These are phyloP conservation scores for Coccomyxa sp. DNA, from an alignment of 139 green algal genomes.

Conservation along the genomic window DNA sequence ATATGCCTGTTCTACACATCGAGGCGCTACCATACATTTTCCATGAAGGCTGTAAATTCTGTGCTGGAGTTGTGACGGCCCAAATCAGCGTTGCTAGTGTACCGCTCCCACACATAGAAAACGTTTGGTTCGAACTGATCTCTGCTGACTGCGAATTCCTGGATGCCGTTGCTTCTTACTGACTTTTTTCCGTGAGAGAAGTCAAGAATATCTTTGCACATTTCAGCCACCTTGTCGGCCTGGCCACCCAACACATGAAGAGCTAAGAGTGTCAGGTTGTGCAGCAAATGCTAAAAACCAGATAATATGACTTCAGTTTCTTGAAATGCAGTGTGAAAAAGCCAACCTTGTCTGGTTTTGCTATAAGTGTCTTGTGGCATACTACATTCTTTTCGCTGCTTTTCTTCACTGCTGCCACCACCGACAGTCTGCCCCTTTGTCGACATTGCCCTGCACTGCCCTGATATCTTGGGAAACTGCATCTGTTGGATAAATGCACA, in stretches of 20 bases:
- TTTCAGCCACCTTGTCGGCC: conserved; percentile 31
- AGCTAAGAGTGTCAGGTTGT: too few relatives aligned
- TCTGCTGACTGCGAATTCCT: conserved; percentile 31
- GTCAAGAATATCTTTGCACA: conserved; percentile 40
- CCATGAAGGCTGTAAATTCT: conserved; percentile 48
- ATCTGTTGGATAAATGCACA: too few relatives aligned
- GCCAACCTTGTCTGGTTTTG: conserved; percentile 26
- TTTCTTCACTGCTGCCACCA: conserved; percentile 30
- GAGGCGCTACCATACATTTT: conserved; percentile 24
- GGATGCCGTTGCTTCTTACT: conserved; percentile 41
- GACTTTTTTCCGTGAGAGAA: conserved; percentile 32
- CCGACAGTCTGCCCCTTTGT: conserved; percentile 10
- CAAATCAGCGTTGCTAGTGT: conserved; percentile 48
- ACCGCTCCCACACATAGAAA: conserved; percentile 75
- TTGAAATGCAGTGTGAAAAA: background rate
- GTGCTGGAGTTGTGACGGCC: conserved; percentile 45
- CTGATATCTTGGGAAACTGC: background rate
- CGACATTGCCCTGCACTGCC: background rate
- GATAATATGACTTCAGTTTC: too few relatives aligned
- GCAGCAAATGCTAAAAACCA: too few relatives aligned
- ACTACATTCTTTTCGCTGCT: conserved; percentile 36
- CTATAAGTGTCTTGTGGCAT: conserved; percentile 66
- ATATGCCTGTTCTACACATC: background rate
- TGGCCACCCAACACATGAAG: background rate
- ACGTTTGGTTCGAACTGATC: conserved; percentile 45